Conservation (phyloP, 1,284 basidiomycete species). For the Peniophora sp. region DNA sequence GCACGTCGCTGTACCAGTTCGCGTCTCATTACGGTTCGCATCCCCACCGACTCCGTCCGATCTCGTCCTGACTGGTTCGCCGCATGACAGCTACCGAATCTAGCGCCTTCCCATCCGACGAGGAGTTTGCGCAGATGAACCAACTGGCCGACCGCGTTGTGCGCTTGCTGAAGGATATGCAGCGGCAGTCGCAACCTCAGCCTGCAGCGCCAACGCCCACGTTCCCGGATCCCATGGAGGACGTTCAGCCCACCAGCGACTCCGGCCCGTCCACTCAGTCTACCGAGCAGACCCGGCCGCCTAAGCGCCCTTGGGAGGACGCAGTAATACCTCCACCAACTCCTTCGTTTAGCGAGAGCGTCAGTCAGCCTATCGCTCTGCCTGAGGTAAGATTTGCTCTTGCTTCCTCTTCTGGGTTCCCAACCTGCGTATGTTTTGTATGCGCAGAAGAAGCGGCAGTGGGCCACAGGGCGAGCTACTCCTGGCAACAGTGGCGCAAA, state of each 20-base stretch:
- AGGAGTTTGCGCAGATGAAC: slow-evolving; percentile 61
- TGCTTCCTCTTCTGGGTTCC: slow-evolving; percentile 2
- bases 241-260: slow-evolving; percentile 13
- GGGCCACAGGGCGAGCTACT: not conserved
- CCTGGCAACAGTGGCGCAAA: too few species aligned
- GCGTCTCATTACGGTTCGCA: slow-evolving; percentile 56
- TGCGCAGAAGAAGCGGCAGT: not conserved
- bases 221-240: not conserved
- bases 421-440: not conserved
- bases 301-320: slow-evolving; percentile 75
- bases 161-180: slow-evolving; percentile 53
- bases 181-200: slow-evolving; percentile 9
- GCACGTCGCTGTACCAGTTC: slow-evolving; percentile 50
- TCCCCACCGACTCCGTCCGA: slow-evolving; percentile 3
- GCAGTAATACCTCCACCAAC: slow-evolving; percentile 15
- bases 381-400: slow-evolving; percentile 19
- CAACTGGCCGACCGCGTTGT: slow-evolving; percentile 55
- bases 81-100: slow-evolving; percentile 27
- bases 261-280: not conserved
- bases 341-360: slow-evolving; percentile 29
- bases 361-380: slow-evolving; percentile 9
- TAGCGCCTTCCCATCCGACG: slow-evolving; percentile 39
- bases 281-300: slow-evolving; percentile 14
- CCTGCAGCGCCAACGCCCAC: slow-evolving; percentile 6
- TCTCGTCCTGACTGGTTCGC: slow-evolving; percentile 1